Conservation (phyloP, 129 eudicot species). For the Ambrosia trifida region DNA sequence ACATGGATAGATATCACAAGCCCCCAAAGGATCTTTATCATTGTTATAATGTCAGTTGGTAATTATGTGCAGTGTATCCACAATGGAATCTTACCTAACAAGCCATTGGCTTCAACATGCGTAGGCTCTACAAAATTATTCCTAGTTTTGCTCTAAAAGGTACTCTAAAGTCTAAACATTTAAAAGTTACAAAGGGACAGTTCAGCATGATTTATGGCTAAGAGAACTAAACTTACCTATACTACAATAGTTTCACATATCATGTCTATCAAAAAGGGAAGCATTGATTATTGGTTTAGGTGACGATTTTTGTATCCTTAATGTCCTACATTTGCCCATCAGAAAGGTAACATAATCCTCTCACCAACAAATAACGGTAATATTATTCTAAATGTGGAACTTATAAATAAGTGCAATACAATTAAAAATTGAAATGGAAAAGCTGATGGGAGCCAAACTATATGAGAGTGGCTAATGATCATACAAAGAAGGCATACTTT, state of each 20-base stretch:
- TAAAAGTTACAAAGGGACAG: no score
- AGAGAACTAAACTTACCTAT: neutral
- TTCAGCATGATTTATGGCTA: no score
- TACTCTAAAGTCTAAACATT: neutral
- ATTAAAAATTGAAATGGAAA: neutral
- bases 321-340: constrained; percentile 1
- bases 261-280: neutral
- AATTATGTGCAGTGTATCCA: neutral
- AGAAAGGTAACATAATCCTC: neutral
- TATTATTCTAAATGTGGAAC: neutral
- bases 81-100: no score
- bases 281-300: neutral
- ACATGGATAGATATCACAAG: constrained; percentile 5
- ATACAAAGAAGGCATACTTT: neutral
- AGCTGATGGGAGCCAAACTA: neutral
- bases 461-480: neutral
- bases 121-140: neutral
- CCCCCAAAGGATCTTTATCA: constrained; percentile 4
- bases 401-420: neutral
- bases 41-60: neutral
- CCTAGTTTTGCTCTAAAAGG: neutral
- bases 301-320: neutral
- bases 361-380: constrained; percentile 4
- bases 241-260: neutral
- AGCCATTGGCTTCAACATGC: neutral